phyloP scores from a whole-genome alignment of 2,329 filamentous ascomycete species.

The Aspergillus sp. region DNA sequence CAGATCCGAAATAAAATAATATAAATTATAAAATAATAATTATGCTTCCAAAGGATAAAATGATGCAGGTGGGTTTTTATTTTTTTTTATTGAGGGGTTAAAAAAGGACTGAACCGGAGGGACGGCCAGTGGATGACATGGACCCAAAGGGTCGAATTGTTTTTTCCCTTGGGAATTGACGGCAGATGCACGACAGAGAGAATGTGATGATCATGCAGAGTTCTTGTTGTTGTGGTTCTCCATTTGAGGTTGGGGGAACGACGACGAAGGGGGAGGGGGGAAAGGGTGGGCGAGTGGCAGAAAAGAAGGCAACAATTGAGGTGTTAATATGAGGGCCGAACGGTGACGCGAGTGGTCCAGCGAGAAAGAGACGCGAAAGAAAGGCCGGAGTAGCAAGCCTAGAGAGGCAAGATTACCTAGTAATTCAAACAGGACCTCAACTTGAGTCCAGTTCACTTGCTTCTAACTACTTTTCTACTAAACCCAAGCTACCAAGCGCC shows the following conservation, averaged over 20 bases:
- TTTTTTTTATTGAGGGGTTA: conserved; percentile 22
- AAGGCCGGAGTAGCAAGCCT: background rate
- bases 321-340: conserved; percentile 17
- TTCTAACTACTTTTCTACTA: background rate
- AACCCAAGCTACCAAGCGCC: background rate
- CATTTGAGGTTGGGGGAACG: background rate
- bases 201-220: conserved; percentile 3
- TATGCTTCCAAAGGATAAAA: conserved; percentile 8
- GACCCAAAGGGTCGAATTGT: conserved; percentile 8
- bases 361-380: conserved; percentile 9
- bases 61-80: conserved; percentile 19
- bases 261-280: background rate
- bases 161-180: background rate
- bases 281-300: conserved; percentile 3
- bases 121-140: conserved; percentile 18
- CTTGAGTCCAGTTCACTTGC: background rate
- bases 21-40: conserved; percentile 12
- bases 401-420: background rate
- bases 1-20: conserved; percentile 25
- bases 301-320: conserved; percentile 19
- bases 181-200: conserved; percentile 8
- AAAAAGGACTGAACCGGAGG: conserved; percentile 11
- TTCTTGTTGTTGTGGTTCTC: background rate
- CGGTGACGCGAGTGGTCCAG: conserved; percentile 22
- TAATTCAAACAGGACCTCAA: background rate